phyloP scores from a whole-genome alignment of 2,329 filamentous ascomycete genomes.

The Curvularia spicifera region DNA sequence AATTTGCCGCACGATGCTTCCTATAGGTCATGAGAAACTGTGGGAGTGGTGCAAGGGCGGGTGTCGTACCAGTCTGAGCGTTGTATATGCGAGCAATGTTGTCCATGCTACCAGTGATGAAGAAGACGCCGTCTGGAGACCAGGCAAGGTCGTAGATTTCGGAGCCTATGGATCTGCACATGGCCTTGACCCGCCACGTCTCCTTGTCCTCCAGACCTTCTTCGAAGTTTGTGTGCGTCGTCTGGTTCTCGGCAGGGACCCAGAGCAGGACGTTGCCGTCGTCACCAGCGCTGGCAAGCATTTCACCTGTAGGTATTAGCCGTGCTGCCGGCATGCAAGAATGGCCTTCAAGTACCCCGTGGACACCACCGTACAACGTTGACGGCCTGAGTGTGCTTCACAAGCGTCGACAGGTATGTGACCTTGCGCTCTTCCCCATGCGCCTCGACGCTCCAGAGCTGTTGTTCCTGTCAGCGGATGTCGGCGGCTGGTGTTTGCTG shows the following conservation, averaged over 20 bases:
- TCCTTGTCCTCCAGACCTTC: constrained; percentile 92
- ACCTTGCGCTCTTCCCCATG: constrained; percentile 87
- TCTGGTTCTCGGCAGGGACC: constrained; percentile 82
- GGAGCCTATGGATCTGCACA: constrained; percentile 92
- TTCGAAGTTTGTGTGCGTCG: constrained; percentile 74
- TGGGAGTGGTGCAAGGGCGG: constrained; percentile 15
- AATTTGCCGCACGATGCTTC: constrained; percentile 76
- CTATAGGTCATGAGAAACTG: constrained; percentile 31
- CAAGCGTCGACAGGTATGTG: constrained; percentile 87
- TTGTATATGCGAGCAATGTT: constrained; percentile 98
- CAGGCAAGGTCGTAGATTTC: constrained; percentile 98
- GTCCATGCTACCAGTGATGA: constrained; percentile 99
- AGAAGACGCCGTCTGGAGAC: constrained; percentile 96
- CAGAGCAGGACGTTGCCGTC: constrained; percentile 97
- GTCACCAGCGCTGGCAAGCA: constrained; percentile 92
- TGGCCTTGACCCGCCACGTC: constrained; percentile 94
- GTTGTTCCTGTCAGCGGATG: constrained; percentile 47
- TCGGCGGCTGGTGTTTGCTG: not conserved
- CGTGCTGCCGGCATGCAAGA: constrained; percentile 4
- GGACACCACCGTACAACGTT: constrained; percentile 98
- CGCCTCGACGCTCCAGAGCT: constrained; percentile 91
- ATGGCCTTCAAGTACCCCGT: constrained; percentile 67
- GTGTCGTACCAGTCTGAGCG: constrained; percentile 76
- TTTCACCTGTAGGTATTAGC: constrained; percentile 69
- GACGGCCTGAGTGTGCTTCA: constrained; percentile 94